These are phyloP conservation scores for Xylariaceae sp. DNA, from an alignment of 2,329 filamentous ascomycete species.

Conservation along the genomic window DNA sequence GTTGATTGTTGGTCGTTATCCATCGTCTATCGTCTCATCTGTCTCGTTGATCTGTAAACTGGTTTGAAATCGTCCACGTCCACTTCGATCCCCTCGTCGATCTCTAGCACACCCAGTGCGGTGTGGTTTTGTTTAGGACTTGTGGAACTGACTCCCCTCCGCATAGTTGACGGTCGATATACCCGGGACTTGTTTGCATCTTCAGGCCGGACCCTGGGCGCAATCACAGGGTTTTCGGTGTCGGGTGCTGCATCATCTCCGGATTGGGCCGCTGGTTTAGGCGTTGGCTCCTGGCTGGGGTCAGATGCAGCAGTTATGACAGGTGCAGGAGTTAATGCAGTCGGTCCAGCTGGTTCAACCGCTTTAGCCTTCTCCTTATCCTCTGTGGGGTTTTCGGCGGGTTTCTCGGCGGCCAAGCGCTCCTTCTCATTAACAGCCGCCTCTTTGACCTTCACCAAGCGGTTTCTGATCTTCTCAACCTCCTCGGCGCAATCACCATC, in stretches of 20 bases:
- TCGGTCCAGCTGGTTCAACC: not conserved
- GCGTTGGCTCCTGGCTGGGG: not conserved
- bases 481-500: conserved; percentile 80
- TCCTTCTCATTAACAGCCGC: conserved; percentile 56
- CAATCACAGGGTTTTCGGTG: not conserved
- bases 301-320: not conserved
- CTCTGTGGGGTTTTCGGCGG: conserved; percentile 41
- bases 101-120: conserved; percentile 22
- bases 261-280: not conserved
- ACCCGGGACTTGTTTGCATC: conserved; percentile 39
- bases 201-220: not conserved
- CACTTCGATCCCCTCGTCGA: conserved; percentile 33
- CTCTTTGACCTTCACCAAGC: conserved; percentile 58
- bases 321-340: not conserved
- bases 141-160: conserved; percentile 38
- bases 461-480: conserved; percentile 61
- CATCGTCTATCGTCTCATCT: conserved; percentile 22
- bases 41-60: conserved; percentile 23
- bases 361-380: not conserved
- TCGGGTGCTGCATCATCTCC: not conserved
- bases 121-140: conserved; percentile 22
- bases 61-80: conserved; percentile 30
- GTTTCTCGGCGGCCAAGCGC: conserved; percentile 49
- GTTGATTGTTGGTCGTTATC: conserved; percentile 1
- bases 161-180: conserved; percentile 49